These are phyloP conservation scores for Apophysomyces elegans DNA, from an alignment of 371 early-diverging fungal genomes.

Conservation along the genomic window DNA sequence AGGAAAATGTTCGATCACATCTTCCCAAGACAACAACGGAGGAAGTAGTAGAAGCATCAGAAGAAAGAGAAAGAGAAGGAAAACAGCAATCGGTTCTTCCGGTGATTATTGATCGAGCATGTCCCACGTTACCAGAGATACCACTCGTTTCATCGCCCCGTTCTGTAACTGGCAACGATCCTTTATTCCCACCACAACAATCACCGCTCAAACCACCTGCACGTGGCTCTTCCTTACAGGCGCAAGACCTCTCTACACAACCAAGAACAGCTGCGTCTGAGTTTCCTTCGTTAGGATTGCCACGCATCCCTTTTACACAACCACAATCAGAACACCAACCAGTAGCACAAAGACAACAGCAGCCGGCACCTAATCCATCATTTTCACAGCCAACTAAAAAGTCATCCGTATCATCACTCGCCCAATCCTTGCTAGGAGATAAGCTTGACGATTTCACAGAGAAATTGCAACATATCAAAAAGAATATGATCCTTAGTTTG, in stretches of 20 bases:
- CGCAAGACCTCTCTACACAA: neutral
- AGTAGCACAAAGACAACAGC: neutral
- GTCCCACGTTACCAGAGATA: neutral
- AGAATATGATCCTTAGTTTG: constrained; percentile 48
- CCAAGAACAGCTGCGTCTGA: neutral
- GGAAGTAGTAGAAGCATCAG: neutral
- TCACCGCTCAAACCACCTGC: neutral
- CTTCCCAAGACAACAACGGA: neutral
- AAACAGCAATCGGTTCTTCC: neutral
- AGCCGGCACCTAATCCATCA: neutral
- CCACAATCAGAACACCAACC: neutral
- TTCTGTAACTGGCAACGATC: neutral
- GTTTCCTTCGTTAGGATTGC: neutral
- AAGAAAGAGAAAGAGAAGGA: too few relatives aligned
- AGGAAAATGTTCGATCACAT: neutral
- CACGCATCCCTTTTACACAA: neutral
- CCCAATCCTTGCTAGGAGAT: constrained; percentile 44
- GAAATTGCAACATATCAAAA: constrained; percentile 48
- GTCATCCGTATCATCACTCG: constrained; percentile 35
- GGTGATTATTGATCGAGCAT: neutral
- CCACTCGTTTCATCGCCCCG: neutral
- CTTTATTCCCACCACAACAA: neutral
- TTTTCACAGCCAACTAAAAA: neutral
- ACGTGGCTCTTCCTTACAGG: neutral
- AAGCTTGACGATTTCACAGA: constrained; percentile 49